phyloP scores from a whole-genome alignment of 441 rosid genomes.

The Pelargonium exstipulatum region DNA sequence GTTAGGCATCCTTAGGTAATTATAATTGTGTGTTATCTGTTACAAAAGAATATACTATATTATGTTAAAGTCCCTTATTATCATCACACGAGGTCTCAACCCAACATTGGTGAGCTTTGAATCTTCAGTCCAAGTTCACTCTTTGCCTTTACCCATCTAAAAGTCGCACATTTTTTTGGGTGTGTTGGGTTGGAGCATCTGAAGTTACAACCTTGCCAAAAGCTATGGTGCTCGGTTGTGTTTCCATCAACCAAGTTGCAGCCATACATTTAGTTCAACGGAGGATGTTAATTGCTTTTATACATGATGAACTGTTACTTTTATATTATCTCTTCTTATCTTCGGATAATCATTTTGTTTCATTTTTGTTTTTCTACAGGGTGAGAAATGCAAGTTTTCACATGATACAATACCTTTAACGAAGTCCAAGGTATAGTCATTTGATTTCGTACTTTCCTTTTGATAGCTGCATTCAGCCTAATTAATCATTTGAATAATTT shows the following conservation, averaged over 20 bases:
- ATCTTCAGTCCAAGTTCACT: no score
- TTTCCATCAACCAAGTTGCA: neutral
- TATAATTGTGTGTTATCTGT: no score
- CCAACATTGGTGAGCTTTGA: no score
- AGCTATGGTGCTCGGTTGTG: neutral
- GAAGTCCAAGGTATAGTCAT: constrained; percentile 57
- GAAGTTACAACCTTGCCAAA: neutral
- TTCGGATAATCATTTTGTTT: constrained; percentile 11
- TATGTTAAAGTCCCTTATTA: no score
- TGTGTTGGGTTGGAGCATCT: neutral
- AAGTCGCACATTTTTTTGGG: neutral
- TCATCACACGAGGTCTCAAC: no score
- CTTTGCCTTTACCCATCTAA: neutral
- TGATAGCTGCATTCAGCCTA: neutral
- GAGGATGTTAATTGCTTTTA: neutral
- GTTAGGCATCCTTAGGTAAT: no score
- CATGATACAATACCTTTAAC: constrained; percentile 77
- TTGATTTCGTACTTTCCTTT: constrained; percentile 14
- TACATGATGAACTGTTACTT: neutral
- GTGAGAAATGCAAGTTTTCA: constrained; percentile 78
- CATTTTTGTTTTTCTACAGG: constrained; percentile 38
- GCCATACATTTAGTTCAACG: neutral
- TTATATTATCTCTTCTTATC: neutral
- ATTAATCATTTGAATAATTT: neutral
- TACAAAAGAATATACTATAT: no score